Base-by-base conservation (phyloP, 257 asterid species). In the Lantana camara region DNA sequence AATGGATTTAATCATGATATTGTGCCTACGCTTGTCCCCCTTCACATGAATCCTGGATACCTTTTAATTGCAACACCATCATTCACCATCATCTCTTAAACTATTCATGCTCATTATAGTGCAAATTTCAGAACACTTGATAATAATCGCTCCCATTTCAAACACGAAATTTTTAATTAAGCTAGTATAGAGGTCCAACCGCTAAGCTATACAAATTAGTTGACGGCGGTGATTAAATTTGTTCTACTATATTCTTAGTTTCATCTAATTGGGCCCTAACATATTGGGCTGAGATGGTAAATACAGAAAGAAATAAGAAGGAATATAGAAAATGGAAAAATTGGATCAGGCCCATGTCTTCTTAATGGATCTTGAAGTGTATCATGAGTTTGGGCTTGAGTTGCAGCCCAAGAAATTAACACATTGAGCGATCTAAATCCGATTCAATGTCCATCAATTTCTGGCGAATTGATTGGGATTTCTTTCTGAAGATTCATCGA, bases 1-100 rank as follows among this genome's bases (percentile, higher is more conserved):
- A 63, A 4, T 72, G 64, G 64, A 57, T 65, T 58, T 40, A 72
- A 72, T 72, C 72, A 65, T 72, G 58, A 58, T 65, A 21, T 57
- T 64, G 76, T 57, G 40, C 71, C 76, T 67, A 57, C 71, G 66
- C 0, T 30, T 72, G 64, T 65, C 77, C 64, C 55, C 76, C 68
- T 22, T 23, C 77, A 72, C 68, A 72, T 72, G 68, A 58, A 71
- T 57, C 75, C 51, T 16, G 34, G 38, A 4, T 59, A 34, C 22
- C 60, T 34, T 27, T 69, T 56, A 16, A n/a, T 12, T 32, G 44
- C 6, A 14, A 24, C 37, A 62, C 57, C 23, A 22, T 32, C 10
- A 27, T 53, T 53, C 21, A 5, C 14, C 0, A 13, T 53, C 27
- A 20, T 21, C 14, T 29, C 24, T 53, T 51, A 6, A 51, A 3